Evolutionary conservation across 345 rosid species (phyloP).

Genomic region (Aquilaria malaccensis): DNA sequence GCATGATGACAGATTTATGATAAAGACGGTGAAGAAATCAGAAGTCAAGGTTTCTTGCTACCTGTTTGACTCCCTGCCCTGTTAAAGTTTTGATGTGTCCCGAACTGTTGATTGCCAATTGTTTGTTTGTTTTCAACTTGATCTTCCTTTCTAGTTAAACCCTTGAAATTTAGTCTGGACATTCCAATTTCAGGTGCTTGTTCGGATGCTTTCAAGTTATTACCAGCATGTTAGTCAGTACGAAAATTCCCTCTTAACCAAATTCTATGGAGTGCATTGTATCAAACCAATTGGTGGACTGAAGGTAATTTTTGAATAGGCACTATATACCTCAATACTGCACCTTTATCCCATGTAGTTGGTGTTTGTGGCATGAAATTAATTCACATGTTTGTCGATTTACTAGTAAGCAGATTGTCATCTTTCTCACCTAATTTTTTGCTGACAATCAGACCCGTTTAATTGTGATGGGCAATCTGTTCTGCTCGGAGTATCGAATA

Average conservation of each 20-base stretch:
- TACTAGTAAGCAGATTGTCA: constrained; percentile 1
- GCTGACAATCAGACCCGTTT: constrained; percentile 42
- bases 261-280: constrained; percentile 70
- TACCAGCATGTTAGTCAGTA: constrained; percentile 57
- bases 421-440: constrained; percentile 1
- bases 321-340: background rate
- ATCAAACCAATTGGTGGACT: constrained; percentile 56
- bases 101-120: background rate
- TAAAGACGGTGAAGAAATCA: constrained; percentile 69
- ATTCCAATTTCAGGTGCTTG: constrained; percentile 37
- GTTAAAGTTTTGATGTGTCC: background rate
- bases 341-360: background rate
- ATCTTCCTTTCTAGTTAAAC: background rate
- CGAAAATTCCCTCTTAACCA: constrained; percentile 59
- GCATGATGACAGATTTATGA: constrained; percentile 63
- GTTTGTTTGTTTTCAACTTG: background rate
- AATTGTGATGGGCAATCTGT: constrained; percentile 62
- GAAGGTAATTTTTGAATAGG: constrained; percentile 24
- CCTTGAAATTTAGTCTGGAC: background rate
- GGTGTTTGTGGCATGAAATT: background rate
- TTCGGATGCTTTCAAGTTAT: constrained; percentile 57
- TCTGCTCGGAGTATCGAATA: constrained; percentile 55
- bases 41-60: constrained; percentile 52
- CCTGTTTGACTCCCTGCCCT: background rate
- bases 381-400: background rate